Conservation (phyloP, 2,329 filamentous ascomycete species). For the Penicillium sp. region DNA sequence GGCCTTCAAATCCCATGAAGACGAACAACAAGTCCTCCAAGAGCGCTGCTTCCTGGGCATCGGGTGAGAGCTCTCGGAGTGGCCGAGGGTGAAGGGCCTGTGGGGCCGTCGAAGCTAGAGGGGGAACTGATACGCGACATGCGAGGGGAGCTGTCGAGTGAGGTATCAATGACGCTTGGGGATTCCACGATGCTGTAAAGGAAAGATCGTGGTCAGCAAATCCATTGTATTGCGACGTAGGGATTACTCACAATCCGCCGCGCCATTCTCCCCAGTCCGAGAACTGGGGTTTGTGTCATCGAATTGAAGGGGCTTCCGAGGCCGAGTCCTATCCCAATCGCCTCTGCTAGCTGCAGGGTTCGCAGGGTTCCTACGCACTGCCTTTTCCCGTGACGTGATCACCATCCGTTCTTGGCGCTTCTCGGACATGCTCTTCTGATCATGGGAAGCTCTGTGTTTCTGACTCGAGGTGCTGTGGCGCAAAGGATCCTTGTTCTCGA, state of each 20-base stretch:
- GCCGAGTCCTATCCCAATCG: constrained; percentile 34
- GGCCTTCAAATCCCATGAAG: constrained; percentile 98
- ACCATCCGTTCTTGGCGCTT: constrained; percentile 43
- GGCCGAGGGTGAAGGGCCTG: constrained; percentile 64
- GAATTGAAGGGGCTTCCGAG: constrained; percentile 26
- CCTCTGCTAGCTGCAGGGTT: constrained; percentile 50
- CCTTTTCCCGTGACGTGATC: constrained; percentile 62
- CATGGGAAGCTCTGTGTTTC: constrained; percentile 34
- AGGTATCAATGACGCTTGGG: constrained; percentile 71
- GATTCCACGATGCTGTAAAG: constrained; percentile 63
- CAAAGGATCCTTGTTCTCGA: constrained; percentile 31
- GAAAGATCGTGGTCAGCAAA: constrained; percentile 15
- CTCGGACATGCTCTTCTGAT: constrained; percentile 36
- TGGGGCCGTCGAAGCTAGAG: constrained; percentile 65
- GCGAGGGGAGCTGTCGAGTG: constrained; percentile 71
- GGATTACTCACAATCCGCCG: constrained; percentile 29
- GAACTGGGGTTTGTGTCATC: constrained; percentile 26
- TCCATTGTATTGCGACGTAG: constrained; percentile 2
- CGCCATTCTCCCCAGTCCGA: constrained; percentile 35
- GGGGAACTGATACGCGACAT: constrained; percentile 61
- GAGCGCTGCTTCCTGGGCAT: constrained; percentile 80
- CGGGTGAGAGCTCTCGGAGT: constrained; percentile 68
- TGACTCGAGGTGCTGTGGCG: constrained; percentile 33
- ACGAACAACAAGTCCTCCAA: constrained; percentile 90
- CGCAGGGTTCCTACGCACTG: constrained; percentile 59